Base-by-base conservation (phyloP, 208 protist species). In the Acanthamoeba rhysodes region DNA sequence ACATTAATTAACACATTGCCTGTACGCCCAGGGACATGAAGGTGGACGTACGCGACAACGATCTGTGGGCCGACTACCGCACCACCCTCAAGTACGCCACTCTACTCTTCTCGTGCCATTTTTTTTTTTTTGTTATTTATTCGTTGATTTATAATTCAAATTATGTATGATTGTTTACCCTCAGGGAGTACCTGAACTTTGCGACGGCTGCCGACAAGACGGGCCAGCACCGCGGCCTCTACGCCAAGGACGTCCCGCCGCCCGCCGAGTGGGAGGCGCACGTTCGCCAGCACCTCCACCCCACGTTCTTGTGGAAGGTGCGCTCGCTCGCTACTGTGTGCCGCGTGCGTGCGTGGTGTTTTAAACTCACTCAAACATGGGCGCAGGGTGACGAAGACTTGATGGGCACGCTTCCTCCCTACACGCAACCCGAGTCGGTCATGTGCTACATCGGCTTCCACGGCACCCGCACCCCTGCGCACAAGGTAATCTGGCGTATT, bases 401-500 rank as follows among this genome's bases (percentile, higher is more conserved):
- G 18, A 41, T 90, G 50, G 82, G 82, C 48, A 68, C 48, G 29
- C 32, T 90, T 6, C 82, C 82, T 9, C 9, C 10, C 22, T 48
- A 59, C 48, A 41, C 82, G 29, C 82, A 90, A 34, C 53, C 82
- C 55, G 82, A 90, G 55, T 90, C 82, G 32, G 82, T 66, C 53
- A 90, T 90, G 82, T 70, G 48, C 82, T 90, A 90, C 82, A 68
- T 90, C 22, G 82, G 82, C 82, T 90, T 70, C 37, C 41, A 90
- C 82, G 82, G 82, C 82, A 90, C 82, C 6, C 82, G 57, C 48
- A 90, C 82, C 24, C 82, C 82, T 41, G 82, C 82, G 62, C 82
- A 90, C 55, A 90, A 90, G 82, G 82, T 90, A 41, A 20, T 0
- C 53, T 20, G 14, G 6, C 53, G 1, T 57, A 1, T n/a, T 1